These are phyloP conservation scores for Pythium plurisporium DNA, from an alignment of 352 stramenopile species.

Conservation along the genomic window DNA sequence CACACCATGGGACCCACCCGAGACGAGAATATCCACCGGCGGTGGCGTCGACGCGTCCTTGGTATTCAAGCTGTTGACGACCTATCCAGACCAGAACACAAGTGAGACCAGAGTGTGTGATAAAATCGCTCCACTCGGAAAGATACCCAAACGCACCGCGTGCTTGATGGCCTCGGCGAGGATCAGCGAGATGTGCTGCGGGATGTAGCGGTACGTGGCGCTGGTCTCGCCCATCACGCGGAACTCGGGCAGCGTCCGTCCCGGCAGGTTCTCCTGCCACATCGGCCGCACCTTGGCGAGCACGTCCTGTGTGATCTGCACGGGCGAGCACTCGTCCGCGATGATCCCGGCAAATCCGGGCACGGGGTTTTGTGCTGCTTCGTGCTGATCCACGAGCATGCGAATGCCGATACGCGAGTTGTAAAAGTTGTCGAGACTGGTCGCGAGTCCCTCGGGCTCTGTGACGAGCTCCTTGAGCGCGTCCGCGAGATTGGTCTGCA, in stretches of 20 bases:
- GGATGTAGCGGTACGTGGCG: conserved; percentile 75
- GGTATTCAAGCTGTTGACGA: conserved; percentile 55
- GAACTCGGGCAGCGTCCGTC: conserved; percentile 52
- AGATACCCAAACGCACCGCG: conserved; percentile 29
- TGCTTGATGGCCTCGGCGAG: conserved; percentile 80
- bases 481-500: conserved; percentile 67
- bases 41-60: conserved; percentile 30
- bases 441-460: conserved; percentile 47
- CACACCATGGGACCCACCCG: conserved; percentile 60
- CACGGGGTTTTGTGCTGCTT: conserved; percentile 52
- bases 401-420: conserved; percentile 81
- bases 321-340: conserved; percentile 55
- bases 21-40: conserved; percentile 55
- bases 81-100: conserved; percentile 8
- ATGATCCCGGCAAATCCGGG: conserved; percentile 63
- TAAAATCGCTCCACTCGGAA: too few relatives aligned
- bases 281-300: conserved; percentile 47
- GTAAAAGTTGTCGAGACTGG: conserved; percentile 79
- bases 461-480: conserved; percentile 52
- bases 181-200: conserved; percentile 80
- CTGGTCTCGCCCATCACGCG: conserved; percentile 41
- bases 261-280: conserved; percentile 48
- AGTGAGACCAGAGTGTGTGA: too few relatives aligned
- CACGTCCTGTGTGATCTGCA: conserved; percentile 59
- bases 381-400: conserved; percentile 80